Conservation (phyloP, 2,329 filamentous ascomycete species). For the Aaosphaeria arxii region DNA sequence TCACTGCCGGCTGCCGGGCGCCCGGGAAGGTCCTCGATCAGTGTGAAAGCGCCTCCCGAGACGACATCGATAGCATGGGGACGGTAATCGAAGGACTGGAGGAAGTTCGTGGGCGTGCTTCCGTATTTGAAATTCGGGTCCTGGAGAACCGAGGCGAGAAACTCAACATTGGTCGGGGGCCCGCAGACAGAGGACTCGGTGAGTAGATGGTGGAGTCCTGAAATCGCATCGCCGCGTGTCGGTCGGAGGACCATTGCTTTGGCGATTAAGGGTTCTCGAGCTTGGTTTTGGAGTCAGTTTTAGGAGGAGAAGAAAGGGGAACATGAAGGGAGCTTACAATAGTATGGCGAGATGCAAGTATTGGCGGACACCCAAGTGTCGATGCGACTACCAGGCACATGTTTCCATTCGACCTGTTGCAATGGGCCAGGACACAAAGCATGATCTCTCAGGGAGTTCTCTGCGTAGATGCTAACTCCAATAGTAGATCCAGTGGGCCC, state of each 20-base stretch:
- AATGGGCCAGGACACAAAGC: slow-evolving; percentile 59
- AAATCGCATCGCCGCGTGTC: slow-evolving; percentile 42
- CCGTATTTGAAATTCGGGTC: slow-evolving; percentile 48
- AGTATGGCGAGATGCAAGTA: slow-evolving; percentile 55
- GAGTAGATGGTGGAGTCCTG: slow-evolving; percentile 45
- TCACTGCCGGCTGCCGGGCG: slow-evolving; percentile 57
- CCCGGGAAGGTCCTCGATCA: slow-evolving; percentile 59
- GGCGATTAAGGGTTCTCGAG: slow-evolving; percentile 51
- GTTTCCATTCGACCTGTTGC: slow-evolving; percentile 56
- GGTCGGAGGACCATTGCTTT: slow-evolving; percentile 57
- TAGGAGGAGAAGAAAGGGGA: slow-evolving; percentile 2
- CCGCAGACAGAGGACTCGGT: slow-evolving; percentile 49
- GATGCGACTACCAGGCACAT: slow-evolving; percentile 49
- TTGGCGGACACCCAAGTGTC: slow-evolving; percentile 64
- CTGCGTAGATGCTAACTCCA: slow-evolving; percentile 55
- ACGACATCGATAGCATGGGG: slow-evolving; percentile 56
- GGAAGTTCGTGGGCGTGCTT: slow-evolving; percentile 56
- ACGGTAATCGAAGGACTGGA: slow-evolving; percentile 50
- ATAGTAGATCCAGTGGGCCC: slow-evolving; percentile 49
- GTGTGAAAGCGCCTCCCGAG: slow-evolving; percentile 55
- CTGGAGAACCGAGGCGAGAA: slow-evolving; percentile 50
- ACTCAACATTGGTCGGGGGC: slow-evolving; percentile 58
- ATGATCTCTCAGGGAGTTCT: slow-evolving; percentile 58
- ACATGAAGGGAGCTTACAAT: slow-evolving; percentile 38
- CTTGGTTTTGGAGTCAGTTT: slow-evolving; percentile 3